Evolutionary conservation across 2,329 filamentous ascomycete genomes (phyloP), one percentile per base, ranked within the genome.

Genomic region (Myotisia sp.): DNA sequence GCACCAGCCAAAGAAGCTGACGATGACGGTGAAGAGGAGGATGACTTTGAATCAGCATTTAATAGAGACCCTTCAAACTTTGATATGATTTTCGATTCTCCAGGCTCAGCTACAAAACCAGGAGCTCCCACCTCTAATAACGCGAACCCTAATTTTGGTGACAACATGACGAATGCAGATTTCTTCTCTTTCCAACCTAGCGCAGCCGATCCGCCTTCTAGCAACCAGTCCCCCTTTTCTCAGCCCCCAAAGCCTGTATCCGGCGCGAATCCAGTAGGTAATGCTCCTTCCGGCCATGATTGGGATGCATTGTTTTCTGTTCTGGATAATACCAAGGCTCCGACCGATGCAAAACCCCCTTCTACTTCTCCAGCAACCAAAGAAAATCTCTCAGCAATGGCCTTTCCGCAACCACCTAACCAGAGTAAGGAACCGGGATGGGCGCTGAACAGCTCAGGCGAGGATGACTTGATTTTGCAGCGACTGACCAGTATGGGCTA

Each of bases 241-340:
- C 44, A 52, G 16, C 43, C 55, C n/a, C 36, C 55, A 26, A 44
- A 59, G 36, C 52, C 63, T 35, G 51, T 55, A 29, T 21, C 29
- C 8, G 8, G 20, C 6, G 4, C 29, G 6, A 18, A 5, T 8
- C 9, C 29, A 6, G 20, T 12, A n/a, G 24, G 24, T 6, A 52
- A 60, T 38, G 51, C 55, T 30, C 52, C 54, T 28, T 44, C 57
- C 2, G 56, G 62, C 21, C 80, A 92, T 46, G 87, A 95, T 54
- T 95, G 90, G 90, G 87, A 95, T 50, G 80, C 84, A 24, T 83
- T 95, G 36, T 95, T 95, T 59, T 79, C 82, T 2, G 77, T 78
- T 17, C 64, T 92, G 5, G 80, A 87, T 46, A 70, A 68, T 2
- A 59, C 69, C 6, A 47, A 46, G 23, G 40, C 34, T 27, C 41